Evolutionary conservation across 768 basidiomycete genomes (phyloP).

Genomic region (Tulasnella sp.): DNA sequence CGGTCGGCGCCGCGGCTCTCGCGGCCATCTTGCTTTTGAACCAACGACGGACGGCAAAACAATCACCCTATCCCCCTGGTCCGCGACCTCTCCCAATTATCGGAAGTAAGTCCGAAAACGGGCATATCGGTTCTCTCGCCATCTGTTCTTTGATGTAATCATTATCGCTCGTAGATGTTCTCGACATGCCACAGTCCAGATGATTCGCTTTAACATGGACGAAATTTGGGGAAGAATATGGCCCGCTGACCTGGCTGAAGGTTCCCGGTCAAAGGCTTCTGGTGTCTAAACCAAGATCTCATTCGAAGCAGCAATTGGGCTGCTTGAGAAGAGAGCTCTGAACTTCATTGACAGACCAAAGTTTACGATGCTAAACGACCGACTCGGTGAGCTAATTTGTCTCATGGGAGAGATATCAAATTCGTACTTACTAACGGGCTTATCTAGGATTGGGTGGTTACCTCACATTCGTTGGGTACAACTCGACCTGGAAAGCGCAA

Average conservation of each 20-base stretch:
- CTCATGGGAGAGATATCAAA: background rate
- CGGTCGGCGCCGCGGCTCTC: background rate
- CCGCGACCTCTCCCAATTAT: background rate
- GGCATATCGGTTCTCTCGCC: background rate
- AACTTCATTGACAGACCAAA: conserved; percentile 16
- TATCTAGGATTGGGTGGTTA: background rate
- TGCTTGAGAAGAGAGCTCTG: conserved; percentile 14
- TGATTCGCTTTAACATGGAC: background rate
- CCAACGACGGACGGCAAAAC: background rate
- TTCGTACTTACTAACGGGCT: background rate
- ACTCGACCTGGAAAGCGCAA: background rate
- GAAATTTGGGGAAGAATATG: background rate
- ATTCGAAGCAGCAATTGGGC: conserved; percentile 7
- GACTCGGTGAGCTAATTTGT: background rate
- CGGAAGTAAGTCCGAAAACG: background rate
- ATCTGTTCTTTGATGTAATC: background rate
- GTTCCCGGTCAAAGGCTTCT: conserved; percentile 5
- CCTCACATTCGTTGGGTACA: background rate
- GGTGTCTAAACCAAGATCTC: conserved; percentile 10
- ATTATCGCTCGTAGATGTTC: background rate
- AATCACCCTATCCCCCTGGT: background rate
- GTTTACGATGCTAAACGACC: background rate
- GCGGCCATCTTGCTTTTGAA: background rate
- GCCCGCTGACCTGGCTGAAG: background rate
- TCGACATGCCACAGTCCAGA: conserved; percentile 19